Conservation (phyloP, 1,139 yeast genomes). For the Pichia sorboxylosa region DNA sequence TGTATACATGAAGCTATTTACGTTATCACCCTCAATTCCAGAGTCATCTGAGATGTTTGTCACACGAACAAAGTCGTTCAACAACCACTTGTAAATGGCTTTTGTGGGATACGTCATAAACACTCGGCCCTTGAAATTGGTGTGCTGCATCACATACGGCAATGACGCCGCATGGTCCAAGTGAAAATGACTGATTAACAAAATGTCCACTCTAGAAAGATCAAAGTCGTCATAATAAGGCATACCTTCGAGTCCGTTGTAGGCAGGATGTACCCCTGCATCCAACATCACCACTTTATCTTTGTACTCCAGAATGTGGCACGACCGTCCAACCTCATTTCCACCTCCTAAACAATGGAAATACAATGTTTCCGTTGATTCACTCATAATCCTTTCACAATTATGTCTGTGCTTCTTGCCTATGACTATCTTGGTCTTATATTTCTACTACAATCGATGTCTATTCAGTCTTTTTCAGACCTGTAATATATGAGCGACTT, state of each 20-base stretch:
- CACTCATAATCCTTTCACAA: too few relatives aligned
- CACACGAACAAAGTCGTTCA: constrained; percentile 89
- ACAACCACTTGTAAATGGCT: constrained; percentile 90
- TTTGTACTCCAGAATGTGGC: constrained; percentile 84
- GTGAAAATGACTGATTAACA: constrained; percentile 89
- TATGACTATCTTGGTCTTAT: too few relatives aligned
- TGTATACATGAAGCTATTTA: constrained; percentile 54
- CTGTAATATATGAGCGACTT: too few relatives aligned
- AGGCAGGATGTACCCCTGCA: constrained; percentile 97
- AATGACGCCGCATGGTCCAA: constrained; percentile 95
- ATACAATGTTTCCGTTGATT: constrained; percentile 22
- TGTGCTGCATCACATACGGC: constrained; percentile 96
- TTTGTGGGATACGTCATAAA: constrained; percentile 99
- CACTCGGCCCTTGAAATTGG: constrained; percentile 86
- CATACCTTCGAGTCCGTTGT: constrained; percentile 76
- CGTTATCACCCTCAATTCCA: constrained; percentile 24
- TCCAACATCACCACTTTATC: constrained; percentile 96
- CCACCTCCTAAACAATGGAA: constrained; percentile 99
- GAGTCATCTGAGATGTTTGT: constrained; percentile 54
- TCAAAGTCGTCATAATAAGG: constrained; percentile 96
- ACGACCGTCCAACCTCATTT: constrained; percentile 92
- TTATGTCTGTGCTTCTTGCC: too few relatives aligned
- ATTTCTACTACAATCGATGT: too few relatives aligned
- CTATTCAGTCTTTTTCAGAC: too few relatives aligned
- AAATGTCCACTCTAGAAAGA: constrained; percentile 70